Evolutionary conservation across 2,329 filamentous ascomycete species (phyloP).

Genomic region (Dothistroma pini): DNA sequence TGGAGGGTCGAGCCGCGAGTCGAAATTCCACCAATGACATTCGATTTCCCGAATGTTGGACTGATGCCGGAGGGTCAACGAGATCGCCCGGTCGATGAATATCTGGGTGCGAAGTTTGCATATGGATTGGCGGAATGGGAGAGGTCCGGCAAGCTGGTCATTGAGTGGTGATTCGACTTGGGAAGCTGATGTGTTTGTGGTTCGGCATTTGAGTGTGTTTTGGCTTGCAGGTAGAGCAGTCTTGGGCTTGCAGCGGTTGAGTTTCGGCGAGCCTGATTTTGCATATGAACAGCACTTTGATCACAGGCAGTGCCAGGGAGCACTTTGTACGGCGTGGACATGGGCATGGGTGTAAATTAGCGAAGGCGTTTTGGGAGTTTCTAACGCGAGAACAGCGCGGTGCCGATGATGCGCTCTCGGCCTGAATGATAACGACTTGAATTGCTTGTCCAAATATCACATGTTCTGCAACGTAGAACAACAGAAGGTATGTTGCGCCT

Average conservation of each 20-base stretch:
- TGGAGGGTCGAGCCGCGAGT: neutral
- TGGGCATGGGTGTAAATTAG: neutral
- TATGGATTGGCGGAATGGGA: slow-evolving; percentile 12
- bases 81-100: slow-evolving; percentile 1
- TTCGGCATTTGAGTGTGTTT: neutral
- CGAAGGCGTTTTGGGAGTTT: neutral
- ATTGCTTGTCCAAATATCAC: neutral
- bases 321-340: neutral
- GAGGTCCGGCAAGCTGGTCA: neutral
- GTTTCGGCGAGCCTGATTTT: neutral
- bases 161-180: neutral
- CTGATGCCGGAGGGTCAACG: neutral
- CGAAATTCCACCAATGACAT: neutral
- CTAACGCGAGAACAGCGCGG: neutral
- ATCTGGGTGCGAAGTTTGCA: slow-evolving; percentile 13
- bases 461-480: neutral
- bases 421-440: neutral
- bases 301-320: neutral
- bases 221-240: neutral
- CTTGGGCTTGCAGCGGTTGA: neutral
- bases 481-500: neutral
- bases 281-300: neutral
- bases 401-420: neutral
- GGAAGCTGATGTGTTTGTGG: neutral
- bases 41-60: slow-evolving; percentile 10